A percentile compares a stretch with the other conserved stretches of the same genome.
These are phyloP conservation scores for Nannizzia gypsea DNA, from an alignment of 2,329 filamentous ascomycete species.

Conservation along the genomic window DNA sequence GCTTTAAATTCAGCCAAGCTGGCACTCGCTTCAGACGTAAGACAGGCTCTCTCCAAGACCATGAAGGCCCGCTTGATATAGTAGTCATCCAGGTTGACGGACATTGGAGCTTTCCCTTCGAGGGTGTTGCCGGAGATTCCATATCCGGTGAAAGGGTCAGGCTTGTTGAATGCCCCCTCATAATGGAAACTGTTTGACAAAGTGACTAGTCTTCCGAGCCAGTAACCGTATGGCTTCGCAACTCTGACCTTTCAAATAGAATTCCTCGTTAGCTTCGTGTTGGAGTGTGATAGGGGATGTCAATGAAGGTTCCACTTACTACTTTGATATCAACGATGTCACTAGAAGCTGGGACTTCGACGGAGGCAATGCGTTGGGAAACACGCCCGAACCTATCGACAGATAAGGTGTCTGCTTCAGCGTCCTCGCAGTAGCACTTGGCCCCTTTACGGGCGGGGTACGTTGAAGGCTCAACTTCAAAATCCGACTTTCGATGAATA, in stretches of 20 bases:
- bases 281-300: neutral
- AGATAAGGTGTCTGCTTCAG: neutral
- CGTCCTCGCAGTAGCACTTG: neutral
- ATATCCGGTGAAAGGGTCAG: constrained; percentile 20
- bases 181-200: constrained; percentile 23
- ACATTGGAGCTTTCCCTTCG: constrained; percentile 9
- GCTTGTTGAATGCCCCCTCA: constrained; percentile 23
- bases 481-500: neutral
- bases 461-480: neutral
- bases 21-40: constrained; percentile 24
- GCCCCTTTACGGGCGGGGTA: neutral
- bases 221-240: constrained; percentile 20
- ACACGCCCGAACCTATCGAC: neutral
- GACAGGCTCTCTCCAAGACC: constrained; percentile 24
- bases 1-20: constrained; percentile 24
- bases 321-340: neutral
- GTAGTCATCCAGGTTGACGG: constrained; percentile 16
- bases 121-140: constrained; percentile 7
- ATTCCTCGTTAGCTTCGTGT: neutral
- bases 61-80: constrained; percentile 25
- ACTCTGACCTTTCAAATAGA: constrained; percentile 15
- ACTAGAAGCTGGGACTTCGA: neutral
- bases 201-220: constrained; percentile 25
- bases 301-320: neutral
- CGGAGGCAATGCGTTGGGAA: neutral